Evolutionary conservation across 2,329 filamentous ascomycete species (phyloP), one percentile per base, ranked within the genome.

Genomic region (Trichoderma breve): DNA sequence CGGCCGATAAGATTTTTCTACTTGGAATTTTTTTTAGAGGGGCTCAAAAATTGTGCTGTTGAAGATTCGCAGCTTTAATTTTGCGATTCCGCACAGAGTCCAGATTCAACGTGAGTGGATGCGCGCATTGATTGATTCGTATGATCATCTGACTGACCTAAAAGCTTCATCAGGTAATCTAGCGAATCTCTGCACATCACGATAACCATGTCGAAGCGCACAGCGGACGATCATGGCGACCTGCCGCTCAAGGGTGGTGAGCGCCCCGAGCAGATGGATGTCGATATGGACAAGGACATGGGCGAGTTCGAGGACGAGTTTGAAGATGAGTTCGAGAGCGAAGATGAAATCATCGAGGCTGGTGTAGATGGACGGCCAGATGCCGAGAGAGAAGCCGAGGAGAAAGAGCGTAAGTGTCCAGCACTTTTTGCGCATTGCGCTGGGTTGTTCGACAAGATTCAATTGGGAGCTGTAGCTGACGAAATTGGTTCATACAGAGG

Each of bases 221-320:
- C 85, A 39, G 88, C 88, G 26, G 88, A 88, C 68, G 77, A 81
- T 67, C 81, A 83, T 51, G 83, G 81, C 60, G 82, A 84, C 47
- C 80, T 80, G 39, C 84, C 88, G 30, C 84, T 91, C 76, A 91
- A 91, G 82, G 85, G 86, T 72, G 88, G 89, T 66, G 85, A 86
- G 26, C 87, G 89, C 47, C 89, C 88, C 6, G 88, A 90, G 74
- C 85, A 87, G 73, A 89, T 89, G 87, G 92, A 92, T 72, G 87
- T 93, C 67, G 89, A 93, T 77, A 82, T 84, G 74, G 80, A 84
- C 74, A 84, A 85, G 79, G 89, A 89, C 30, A 90, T 91, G 85
- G 89, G 90, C 79, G 93, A 98, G 76, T 98, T 97, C 74, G 96
- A 97, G 79, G 96, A 98, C 83, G 95, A 98, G 79, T 98, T 95